Evolutionary conservation across 441 rosid genomes (phyloP).

Genomic region (Adansonia grandidieri): DNA sequence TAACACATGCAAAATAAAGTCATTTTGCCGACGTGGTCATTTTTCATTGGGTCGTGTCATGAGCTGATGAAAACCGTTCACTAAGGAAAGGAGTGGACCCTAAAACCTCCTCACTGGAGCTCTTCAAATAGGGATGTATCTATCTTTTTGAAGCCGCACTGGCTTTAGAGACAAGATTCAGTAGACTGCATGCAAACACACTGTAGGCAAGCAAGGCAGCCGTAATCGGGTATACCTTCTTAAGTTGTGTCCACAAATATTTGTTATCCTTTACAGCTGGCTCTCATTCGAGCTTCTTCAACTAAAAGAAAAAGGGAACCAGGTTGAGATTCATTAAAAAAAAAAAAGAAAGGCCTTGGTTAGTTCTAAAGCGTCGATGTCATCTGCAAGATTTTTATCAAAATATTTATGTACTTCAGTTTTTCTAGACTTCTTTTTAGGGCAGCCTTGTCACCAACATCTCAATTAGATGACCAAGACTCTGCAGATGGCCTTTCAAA

Average conservation of each 20-base stretch:
- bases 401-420: conserved; percentile 79
- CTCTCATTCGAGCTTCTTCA: conserved; percentile 50
- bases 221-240: not conserved
- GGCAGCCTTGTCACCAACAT: conserved; percentile 70
- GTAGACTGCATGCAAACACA: not conserved
- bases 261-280: not conserved
- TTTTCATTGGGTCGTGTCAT: too few species aligned
- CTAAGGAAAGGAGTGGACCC: too few species aligned
- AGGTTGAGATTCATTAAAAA: conserved; percentile 71
- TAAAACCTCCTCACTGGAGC: too few species aligned
- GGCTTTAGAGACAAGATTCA: too few species aligned
- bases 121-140: too few species aligned
- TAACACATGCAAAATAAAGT: too few species aligned
- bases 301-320: conserved; percentile 60
- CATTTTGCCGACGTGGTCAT: too few species aligned
- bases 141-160: too few species aligned
- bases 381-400: conserved; percentile 59
- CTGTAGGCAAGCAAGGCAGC: not conserved
- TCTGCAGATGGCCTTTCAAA: conserved; percentile 54
- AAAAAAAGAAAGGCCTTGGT: conserved; percentile 64
- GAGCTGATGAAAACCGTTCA: too few species aligned
- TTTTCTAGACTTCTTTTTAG: conserved; percentile 71
- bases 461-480: conserved; percentile 56
- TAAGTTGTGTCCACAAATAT: not conserved
- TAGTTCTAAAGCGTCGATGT: conserved; percentile 53